Percentiles rank a stretch among this genome's conserved stretches.
Conservation (phyloP, 768 basidiomycete species). For the Rhodotorula graminis region DNA sequence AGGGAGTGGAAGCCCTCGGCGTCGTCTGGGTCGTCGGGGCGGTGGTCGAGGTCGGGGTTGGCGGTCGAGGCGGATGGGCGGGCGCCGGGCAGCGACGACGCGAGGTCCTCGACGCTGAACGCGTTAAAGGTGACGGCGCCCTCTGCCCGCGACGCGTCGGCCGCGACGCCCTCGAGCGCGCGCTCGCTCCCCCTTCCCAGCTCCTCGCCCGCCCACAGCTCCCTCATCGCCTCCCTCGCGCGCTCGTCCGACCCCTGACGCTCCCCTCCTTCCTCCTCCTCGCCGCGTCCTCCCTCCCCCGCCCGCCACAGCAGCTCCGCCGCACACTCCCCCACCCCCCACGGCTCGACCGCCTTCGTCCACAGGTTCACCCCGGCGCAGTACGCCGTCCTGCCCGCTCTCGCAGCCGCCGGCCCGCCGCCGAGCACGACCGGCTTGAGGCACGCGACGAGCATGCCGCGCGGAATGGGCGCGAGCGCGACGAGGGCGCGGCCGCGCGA, state of each 20-base stretch:
- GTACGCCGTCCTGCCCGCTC: slow-evolving; percentile 57
- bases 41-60: not conserved
- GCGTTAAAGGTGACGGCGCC: slow-evolving; percentile 44
- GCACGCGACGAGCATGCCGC: slow-evolving; percentile 1
- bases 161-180: not conserved
- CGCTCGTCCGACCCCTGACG: slow-evolving; percentile 53
- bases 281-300: not conserved
- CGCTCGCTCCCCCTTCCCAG: not conserved
- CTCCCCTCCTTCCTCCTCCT: slow-evolving; percentile 64
- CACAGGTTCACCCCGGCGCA: slow-evolving; percentile 37
- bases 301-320: slow-evolving; percentile 12
- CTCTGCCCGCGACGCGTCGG: slow-evolving; percentile 11
- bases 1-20: slow-evolving; percentile 70
- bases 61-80: not conserved
- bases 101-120: slow-evolving; percentile 22
- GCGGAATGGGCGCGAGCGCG: not conserved
- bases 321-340: slow-evolving; percentile 8
- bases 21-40: not conserved
- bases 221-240: not conserved
- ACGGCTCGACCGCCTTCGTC: slow-evolving; percentile 18
- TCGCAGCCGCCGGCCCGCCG: not conserved
- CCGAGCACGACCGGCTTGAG: not conserved
- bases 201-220: slow-evolving; percentile 18
- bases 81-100: not conserved
- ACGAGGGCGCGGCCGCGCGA: not conserved